These are phyloP conservation scores for Kodamaea restingae DNA, from an alignment of 805 yeast genomes.

Conservation along the genomic window DNA sequence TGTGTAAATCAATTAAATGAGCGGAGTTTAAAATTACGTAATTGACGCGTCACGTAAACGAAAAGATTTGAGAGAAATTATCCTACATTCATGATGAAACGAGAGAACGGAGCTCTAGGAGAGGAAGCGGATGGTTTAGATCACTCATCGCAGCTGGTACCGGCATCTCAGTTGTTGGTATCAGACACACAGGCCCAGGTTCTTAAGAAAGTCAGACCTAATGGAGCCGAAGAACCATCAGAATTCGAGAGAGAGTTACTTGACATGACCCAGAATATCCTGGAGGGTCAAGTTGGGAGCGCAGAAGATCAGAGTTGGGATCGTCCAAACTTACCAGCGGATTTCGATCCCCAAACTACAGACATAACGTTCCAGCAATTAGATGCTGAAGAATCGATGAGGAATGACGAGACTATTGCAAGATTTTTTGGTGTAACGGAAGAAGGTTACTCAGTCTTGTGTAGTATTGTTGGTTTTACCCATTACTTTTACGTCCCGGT, in stretches of 20 bases:
- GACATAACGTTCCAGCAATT: conserved; percentile 83
- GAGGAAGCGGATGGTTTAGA: background rate
- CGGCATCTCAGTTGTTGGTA: conserved; percentile 20
- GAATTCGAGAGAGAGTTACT: conserved; percentile 39
- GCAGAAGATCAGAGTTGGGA: conserved; percentile 43
- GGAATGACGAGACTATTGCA: conserved; percentile 56
- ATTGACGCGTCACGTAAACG: conserved; percentile 4
- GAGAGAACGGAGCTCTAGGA: conserved; percentile 1
- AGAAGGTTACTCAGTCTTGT: conserved; percentile 82
- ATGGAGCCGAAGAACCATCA: conserved; percentile 30
- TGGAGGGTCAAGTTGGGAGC: conserved; percentile 15
- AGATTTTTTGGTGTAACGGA: conserved; percentile 91
- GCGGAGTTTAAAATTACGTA: background rate
- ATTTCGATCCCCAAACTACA: conserved; percentile 42
- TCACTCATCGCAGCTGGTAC: conserved; percentile 10
- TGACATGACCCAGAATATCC: conserved; percentile 30
- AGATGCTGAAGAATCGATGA: conserved; percentile 75
- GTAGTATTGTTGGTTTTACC: conserved; percentile 82
- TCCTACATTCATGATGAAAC: conserved; percentile 1
- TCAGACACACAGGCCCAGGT: conserved; percentile 28
- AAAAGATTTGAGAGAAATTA: conserved; percentile 3
- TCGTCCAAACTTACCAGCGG: conserved; percentile 53
- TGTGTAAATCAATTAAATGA: background rate
- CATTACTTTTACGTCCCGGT: conserved; percentile 93
- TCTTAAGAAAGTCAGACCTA: conserved; percentile 19